Base-by-base conservation (phyloP, 2,329 filamentous ascomycete species). In the Phoma herbarum region DNA sequence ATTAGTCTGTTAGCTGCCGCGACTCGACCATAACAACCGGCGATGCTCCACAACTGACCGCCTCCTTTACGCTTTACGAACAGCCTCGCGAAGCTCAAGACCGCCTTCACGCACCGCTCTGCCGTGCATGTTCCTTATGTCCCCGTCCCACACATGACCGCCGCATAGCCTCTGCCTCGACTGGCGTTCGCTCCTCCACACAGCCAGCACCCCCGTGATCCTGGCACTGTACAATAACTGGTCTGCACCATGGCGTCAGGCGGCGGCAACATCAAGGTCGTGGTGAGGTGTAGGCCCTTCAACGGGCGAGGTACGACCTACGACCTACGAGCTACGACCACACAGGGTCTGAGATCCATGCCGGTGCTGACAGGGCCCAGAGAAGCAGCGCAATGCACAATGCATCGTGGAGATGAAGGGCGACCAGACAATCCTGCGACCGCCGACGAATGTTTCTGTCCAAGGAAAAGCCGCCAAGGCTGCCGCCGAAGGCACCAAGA, bases 221-320 rank as follows among this genome's bases (percentile, higher is more conserved):
- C 51, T 51, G 56, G 39, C 18, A 11, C 14, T 42, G 37, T 42
- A 47, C 50, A 54, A 6, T 46, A 59, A 54, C 54, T 31, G 12
- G 18, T 8, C 31, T 46, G 18, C 45, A 54, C 41, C 50, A 91
- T 91, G 89, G 85, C 86, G 70, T 84, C 86, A 70, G 91, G 91
- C 74, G 93, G 91, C 81, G 93, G 95, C 76, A 99, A 99, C 77
- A 99, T 99, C 80, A 99, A 99, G 89, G 95, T 99, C 82, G 95
- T 99, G 84, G 95, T 99, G 83, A 88, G 95, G 82, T 89, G 91
- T 71, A 88, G 95, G 77, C 95, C 95, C 49, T 99, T 99, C 82
- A 99, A 99, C 79, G 88, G 88, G 74, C 88, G 93, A 94, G 92
- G 93, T 94, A 84, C 59, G 66, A 43, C 28, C 35, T 28, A 9